Evolutionary conservation across 192 early-diverging fungal species (phyloP), one percentile per base, ranked within the genome.

Genomic region (Mortierella antarctica): DNA sequence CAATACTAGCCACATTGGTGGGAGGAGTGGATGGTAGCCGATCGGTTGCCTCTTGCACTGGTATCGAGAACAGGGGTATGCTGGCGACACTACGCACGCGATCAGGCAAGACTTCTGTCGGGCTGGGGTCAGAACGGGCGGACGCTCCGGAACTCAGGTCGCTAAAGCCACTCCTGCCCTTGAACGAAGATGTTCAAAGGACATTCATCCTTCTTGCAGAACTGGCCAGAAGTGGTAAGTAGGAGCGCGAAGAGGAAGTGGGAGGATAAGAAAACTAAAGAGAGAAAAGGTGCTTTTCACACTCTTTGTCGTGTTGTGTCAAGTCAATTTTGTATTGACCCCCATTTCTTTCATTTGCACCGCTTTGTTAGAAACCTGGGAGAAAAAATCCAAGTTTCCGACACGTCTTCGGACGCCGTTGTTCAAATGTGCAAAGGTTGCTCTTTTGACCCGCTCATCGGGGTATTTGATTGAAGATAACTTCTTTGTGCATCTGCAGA

Each of bases 401-500:
- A 7, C 23, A 9, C n/a, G 41, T 42, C 56, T 70, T 9, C 45
- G 49, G 0, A 18, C 2, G n/a, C 67, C 67, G 39, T 49, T 70
- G 31, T 61, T 70, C 45, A 31, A 50, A 2, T 70, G 67, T 23
- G 67, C 67, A 15, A 48, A 53, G 40, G 52, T 52, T 5, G 67
- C 67, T 5, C 39, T 70, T 2, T 40, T 10, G 4, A 60, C 56
- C 11, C 67, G 67, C 2, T n/a, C 20, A 15, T 44, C n/a, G 0
- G 67, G 67, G 15, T 70, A 70, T 39, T 41, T 70, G 46, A 58
- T 70, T 47, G 67, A 60, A 8, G 57, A 60, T 2, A 60, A 50
- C 40, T 70, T 70, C 23, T 70, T 70, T 56, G 42, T 9, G 9
- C 67, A 70, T 51, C 23, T 70, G 39, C 67, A 60, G 42, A 52